Base-by-base conservation (phyloP, 148 eudicot genomes). In the Simmondsia chinensis region DNA sequence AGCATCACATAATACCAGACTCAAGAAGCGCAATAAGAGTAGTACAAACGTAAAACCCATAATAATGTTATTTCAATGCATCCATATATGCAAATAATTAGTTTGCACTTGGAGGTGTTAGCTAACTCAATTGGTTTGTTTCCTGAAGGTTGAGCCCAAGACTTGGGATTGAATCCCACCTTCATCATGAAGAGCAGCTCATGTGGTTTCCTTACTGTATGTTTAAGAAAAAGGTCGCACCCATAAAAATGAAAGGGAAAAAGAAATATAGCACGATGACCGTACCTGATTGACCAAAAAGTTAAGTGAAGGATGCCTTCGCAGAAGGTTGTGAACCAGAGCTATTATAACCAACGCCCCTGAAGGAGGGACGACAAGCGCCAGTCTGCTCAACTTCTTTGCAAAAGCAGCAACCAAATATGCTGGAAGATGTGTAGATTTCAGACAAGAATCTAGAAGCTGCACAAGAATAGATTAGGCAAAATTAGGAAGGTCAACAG, bases 361-460 rank as follows among this genome's bases (percentile, higher is more conserved):
- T 19, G 88, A 85, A 29, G 97, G 94, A 53, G 97, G 97, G 41
- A 73, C 88, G 33, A 48, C 40, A 50, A 91, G 80, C 20, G 94
- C 65, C 47, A 91, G 75, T 65, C 95, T 73, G 67, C 97, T 91
- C 76, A 91, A 65, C 56, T 82, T 91, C 76, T 91, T 91, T 48
- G 85, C 65, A 57, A 85, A 91, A 48, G 95, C 83, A 60, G 97
- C 94, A 23, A 88, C 95, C 66, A 82, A 53, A 57, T 91, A 79
- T 54, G 95, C 97, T 20, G 97, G 80, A 64, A 91, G 88, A 51
- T 78, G 94, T 38, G 88, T 77, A 36, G 97, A 91, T 57, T 82
- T 85, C 68, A 91, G 59, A 64, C 95, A 91, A 20, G 85, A 73
- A 68, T 85, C 97, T 57, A 91, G 74, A 49, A 91, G 81, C 97